Evolutionary conservation across 805 yeast genomes (phyloP).

Genomic region (Candida manassasensis): DNA sequence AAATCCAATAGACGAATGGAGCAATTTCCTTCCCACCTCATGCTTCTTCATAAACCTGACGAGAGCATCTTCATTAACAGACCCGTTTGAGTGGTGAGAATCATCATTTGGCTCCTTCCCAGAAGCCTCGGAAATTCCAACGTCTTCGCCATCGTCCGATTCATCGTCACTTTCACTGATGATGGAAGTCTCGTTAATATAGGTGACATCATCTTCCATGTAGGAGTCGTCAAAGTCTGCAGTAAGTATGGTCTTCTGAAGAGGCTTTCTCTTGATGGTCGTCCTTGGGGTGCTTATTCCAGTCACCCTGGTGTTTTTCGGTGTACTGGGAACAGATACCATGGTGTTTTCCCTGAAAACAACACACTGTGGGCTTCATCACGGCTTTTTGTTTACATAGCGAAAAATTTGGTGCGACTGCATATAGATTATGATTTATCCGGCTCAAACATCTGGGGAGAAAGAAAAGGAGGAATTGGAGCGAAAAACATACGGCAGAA

Average conservation of each 20-base stretch:
- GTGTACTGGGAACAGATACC: constrained; percentile 7
- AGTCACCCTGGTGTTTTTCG: constrained; percentile 4
- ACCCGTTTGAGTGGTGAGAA: not conserved
- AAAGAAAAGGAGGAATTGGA: no score
- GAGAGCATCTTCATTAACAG: constrained; percentile 5
- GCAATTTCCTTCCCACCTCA: constrained; percentile 82
- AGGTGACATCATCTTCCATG: constrained; percentile 37
- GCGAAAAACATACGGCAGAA: no score
- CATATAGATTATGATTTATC: no score
- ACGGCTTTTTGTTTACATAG: not conserved
- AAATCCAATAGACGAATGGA: constrained; percentile 88
- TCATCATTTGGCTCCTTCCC: constrained; percentile 8
- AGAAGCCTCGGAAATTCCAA: not conserved
- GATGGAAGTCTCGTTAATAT: constrained; percentile 20
- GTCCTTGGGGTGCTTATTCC: constrained; percentile 11
- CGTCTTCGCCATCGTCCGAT: constrained; percentile 12
- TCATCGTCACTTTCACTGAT: constrained; percentile 15
- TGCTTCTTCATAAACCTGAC: constrained; percentile 58
- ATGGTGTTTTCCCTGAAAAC: not conserved
- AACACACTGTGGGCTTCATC: not conserved
- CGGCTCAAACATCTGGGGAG: no score
- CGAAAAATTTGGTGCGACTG: not conserved
- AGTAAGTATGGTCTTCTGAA: constrained; percentile 7
- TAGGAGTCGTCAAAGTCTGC: constrained; percentile 23
- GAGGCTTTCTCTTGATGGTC: constrained; percentile 14